Evolutionary conservation across 768 basidiomycete species (phyloP).

Genomic region (Pulveroboletus frians): DNA sequence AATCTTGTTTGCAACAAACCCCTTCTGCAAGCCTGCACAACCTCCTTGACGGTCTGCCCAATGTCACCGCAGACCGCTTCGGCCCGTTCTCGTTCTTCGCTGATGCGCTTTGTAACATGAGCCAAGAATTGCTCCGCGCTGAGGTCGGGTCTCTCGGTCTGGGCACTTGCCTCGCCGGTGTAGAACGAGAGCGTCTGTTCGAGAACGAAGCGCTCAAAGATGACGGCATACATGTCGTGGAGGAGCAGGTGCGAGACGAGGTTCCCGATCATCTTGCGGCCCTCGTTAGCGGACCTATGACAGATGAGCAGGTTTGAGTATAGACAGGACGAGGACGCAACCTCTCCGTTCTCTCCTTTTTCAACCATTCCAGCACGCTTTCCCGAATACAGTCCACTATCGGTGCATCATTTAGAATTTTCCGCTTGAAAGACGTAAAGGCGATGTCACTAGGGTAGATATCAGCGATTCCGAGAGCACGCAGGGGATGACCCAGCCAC

Average conservation of each 20-base stretch:
- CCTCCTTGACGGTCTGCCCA: slow-evolving; percentile 42
- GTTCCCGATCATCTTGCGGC: slow-evolving; percentile 38
- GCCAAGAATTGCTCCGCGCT: slow-evolving; percentile 51
- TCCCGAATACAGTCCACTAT: slow-evolving; percentile 41
- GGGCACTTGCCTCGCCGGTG: slow-evolving; percentile 40
- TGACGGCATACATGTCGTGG: slow-evolving; percentile 50
- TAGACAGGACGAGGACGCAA: slow-evolving; percentile 5
- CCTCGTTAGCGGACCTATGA: slow-evolving; percentile 34
- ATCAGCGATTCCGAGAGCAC: neutral
- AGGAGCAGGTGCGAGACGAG: slow-evolving; percentile 55
- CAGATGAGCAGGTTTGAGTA: neutral
- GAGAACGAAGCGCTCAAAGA: slow-evolving; percentile 56
- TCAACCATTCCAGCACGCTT: slow-evolving; percentile 48
- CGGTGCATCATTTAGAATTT: slow-evolving; percentile 45
- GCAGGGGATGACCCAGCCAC: slow-evolving; percentile 4
- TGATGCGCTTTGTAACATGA: slow-evolving; percentile 40
- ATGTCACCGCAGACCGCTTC: slow-evolving; percentile 43
- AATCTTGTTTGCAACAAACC: slow-evolving; percentile 43
- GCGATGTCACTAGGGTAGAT: slow-evolving; percentile 45
- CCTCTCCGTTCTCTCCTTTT: slow-evolving; percentile 48
- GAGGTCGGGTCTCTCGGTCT: slow-evolving; percentile 27
- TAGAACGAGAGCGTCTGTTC: slow-evolving; percentile 51
- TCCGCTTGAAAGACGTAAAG: slow-evolving; percentile 45
- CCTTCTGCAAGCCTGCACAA: slow-evolving; percentile 50
- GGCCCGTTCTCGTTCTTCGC: slow-evolving; percentile 55